Base-by-base conservation (phyloP, 495 filamentous ascomycete genomes). In the Xylaria flabelliformis region DNA sequence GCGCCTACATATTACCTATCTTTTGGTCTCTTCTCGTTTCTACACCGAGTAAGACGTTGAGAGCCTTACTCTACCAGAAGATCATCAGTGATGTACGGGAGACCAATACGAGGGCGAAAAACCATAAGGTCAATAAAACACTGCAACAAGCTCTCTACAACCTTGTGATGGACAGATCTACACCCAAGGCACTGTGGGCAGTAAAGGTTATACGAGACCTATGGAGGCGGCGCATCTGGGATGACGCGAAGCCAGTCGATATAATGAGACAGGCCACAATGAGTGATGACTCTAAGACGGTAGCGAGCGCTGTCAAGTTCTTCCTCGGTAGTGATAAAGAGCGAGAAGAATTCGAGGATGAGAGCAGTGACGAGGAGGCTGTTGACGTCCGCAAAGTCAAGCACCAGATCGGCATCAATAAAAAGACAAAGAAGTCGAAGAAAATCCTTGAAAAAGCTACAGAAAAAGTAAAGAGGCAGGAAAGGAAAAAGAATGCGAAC, bases 61-160 rank as follows among this genome's bases (percentile, higher is more conserved):
- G 97, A 19, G 87, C 89, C 53, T 85, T 97, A 24, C 87, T 98
- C 21, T 98, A 94, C 81, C 89, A 91, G 75, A 98, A 97, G 80
- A 96, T 98, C 64, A 82, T 98, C 44, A 94, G 92, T 71, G 97
- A 99, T 78, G 85, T 99, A 62, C 87, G 95, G 24, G 90, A 90
- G 39, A 90, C 92, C 0, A 99, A 99, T 79, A 83, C 89, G 4
- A 97, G 95, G 80, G 81, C 91, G 1, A 93, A 88, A 19, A 97
- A 98, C 74, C 97, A 99, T 83, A 90, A 88, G 72, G 88, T 99
- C 48, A 99, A 99, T 81, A 88, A 92, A 46, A 94, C 92, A 7
- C 93, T 97, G 74, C 96, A 98, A 80, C 95, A 92, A 1, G 94
- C 95, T 24, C 87, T 98, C 56, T 96, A 93, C 83, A 96, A 97